Base-by-base conservation (phyloP, 495 filamentous ascomycete species). In the Neurospora sp. region DNA sequence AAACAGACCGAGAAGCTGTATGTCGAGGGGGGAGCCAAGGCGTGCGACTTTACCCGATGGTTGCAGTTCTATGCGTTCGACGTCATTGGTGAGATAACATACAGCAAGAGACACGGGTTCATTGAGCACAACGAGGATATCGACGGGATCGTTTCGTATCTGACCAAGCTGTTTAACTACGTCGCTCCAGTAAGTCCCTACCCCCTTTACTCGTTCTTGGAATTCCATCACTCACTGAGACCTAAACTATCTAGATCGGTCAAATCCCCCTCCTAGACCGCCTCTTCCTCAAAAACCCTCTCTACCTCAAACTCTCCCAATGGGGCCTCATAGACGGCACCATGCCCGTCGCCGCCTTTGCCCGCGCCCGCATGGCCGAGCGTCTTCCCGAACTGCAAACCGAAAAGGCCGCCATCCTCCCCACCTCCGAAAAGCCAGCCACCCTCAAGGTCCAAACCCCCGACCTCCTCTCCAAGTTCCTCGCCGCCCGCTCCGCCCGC, bases 1-100 rank as follows among this genome's bases (percentile, higher is more conserved):
- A 82, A 88, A 69, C 88, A 91, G 80, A 93, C 91, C 11, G 83
- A 90, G 73, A 76, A 85, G 8, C 80, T 91, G 10, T 93, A 90
- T 74, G 87, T 85, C 31, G 83, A 84, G 6, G 79, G 84, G 11
- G 81, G 84, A 5, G 83, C 84, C 6, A 76, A 81, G 23, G 79
- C 79, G 20, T 93, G 91, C 74, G 87, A 93, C 75, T 90, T 95
- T 71, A 87, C 86, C 0, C 81, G 86, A 60, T 95, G 93, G 93
- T 81, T 94, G 14, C 91, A 93, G 76, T 94, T 89, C 78, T 95
- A 91, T 76, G 91, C 91, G 4, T 94, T 93, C 76, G 93, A 96
- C 77, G 91, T 93, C 39, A 91, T 92, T 74, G 89, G 89, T 41
- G 86, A 90, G 75, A 90, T 92, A 75, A 90, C 89, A 4, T 92